Evolutionary conservation across 805 yeast species (phyloP), one percentile per base, ranked within the genome.

Genomic region (Zygotorulaspora chibaensis): DNA sequence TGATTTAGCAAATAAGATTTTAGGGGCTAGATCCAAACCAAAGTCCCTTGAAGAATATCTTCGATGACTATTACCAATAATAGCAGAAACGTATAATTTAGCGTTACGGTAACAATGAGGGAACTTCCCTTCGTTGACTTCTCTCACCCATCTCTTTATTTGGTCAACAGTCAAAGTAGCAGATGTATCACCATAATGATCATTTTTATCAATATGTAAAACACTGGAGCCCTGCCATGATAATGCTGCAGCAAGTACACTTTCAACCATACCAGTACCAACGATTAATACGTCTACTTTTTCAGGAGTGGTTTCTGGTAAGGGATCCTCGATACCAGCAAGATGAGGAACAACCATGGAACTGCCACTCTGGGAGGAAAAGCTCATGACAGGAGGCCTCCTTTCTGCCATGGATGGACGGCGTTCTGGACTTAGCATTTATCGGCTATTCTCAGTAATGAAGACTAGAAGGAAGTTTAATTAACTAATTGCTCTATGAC

Each of bases 201-300:
- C 75, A 60, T 89, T 84, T 35, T 81, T 72, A 64, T 93, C 99
- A 26, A 93, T 80, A 61, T 93, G 99, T 36, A 93, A 70, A 8
- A 93, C 97, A 53, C 77, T 81, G n/a, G 93, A 81, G n/a, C 99
- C 99, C 57, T 88, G 96, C 98, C 99, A 93, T 10, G 97, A 84
- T 38, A 93, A 73, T 0, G 97, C 91, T 10, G 97, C 96, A 0
- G 98, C 96, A 40, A 89, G 67, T 10, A 93, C 81, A 54, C 88
- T 80, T 64, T 93, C 96, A 2, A 82, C 83, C 35, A 93, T 72
- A 3, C 98, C 98, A 0, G 99, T 91, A 30, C 99, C 99, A 52
- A 85, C 80, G 45, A 93, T 85, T 26, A 93, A 73, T 11, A 93
- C 96, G 61, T 93, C 99, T 55, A 88, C 87, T 50, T 82, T 70